phyloP scores from a whole-genome alignment of 2,329 filamentous ascomycete genomes.

The Colletotrichum sp. region DNA sequence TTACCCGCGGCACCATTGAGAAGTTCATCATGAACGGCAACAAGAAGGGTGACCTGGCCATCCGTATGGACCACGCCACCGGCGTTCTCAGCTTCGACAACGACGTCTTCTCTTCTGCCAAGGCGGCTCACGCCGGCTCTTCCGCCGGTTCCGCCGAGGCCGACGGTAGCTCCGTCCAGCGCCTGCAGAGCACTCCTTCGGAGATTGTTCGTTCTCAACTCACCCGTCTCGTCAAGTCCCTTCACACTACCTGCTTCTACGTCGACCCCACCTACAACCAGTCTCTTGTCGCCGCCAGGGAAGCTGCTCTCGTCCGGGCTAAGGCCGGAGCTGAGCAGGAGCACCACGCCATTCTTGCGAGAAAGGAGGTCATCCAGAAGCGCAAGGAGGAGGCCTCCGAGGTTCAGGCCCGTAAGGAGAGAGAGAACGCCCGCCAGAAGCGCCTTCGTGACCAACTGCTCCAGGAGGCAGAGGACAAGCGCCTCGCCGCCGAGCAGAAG shows the following conservation, averaged over 20 bases:
- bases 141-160: conserved; percentile 85
- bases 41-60: conserved; percentile 98
- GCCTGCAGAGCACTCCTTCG: conserved; percentile 94
- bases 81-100: conserved; percentile 97
- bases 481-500: conserved; percentile 89
- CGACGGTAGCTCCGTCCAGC: conserved; percentile 85
- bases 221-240: conserved; percentile 85
- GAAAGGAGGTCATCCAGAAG: conserved; percentile 92
- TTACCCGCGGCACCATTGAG: conserved; percentile 88
- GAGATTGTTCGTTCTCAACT: conserved; percentile 97
- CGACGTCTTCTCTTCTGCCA: conserved; percentile 96
- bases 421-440: conserved; percentile 90
- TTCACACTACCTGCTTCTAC: conserved; percentile 94
- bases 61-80: conserved; percentile 94
- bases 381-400: conserved; percentile 96
- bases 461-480: conserved; percentile 86
- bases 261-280: conserved; percentile 91
- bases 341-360: conserved; percentile 81
- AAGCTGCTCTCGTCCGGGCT: conserved; percentile 80
- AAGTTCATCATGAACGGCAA: conserved; percentile 99
- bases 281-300: conserved; percentile 77
- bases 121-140: conserved; percentile 86
- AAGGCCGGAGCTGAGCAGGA: conserved; percentile 91
- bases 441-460: conserved; percentile 85
- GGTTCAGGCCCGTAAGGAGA: conserved; percentile 85